phyloP scores from a whole-genome alignment of 1,139 yeast species.

The Suhomyces bokatorum region DNA sequence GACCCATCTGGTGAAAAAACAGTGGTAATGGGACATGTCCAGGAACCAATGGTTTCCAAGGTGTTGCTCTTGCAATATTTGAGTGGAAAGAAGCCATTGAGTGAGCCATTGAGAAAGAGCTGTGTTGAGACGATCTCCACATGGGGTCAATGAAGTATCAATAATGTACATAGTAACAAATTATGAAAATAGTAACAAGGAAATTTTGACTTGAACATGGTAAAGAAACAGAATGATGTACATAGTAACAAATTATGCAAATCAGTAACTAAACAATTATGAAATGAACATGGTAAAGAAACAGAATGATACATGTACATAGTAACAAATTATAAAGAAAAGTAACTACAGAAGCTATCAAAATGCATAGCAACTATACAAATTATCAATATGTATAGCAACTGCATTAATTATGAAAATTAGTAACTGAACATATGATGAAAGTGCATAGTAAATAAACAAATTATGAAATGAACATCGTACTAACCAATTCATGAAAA shows the following conservation, averaged over 20 bases:
- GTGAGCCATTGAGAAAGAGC: constrained; percentile 36
- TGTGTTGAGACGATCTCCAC: constrained; percentile 30
- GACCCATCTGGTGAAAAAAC: constrained; percentile 29
- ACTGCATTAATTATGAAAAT: too few relatives aligned
- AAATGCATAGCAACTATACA: too few relatives aligned
- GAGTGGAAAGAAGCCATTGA: constrained; percentile 60
- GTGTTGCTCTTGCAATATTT: constrained; percentile 61
- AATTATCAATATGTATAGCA: too few relatives aligned
- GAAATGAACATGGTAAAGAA: neutral
- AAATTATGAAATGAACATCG: neutral
- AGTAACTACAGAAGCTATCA: too few relatives aligned
- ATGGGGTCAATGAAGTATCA: constrained; percentile 4
- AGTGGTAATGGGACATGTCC: constrained; percentile 47
- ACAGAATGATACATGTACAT: too few relatives aligned
- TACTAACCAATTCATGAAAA: too few relatives aligned
- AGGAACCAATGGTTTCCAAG: constrained; percentile 51
- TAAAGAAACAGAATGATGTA: too few relatives aligned
- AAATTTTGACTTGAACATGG: neutral
- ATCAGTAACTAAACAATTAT: neutral
- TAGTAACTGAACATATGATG: neutral
- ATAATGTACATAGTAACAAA: neutral
- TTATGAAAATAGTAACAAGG: too few relatives aligned
- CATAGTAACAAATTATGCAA: too few relatives aligned
- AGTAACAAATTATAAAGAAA: too few relatives aligned
- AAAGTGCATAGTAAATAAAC: neutral